Percentiles rank a stretch among this genome's conserved stretches.
These are phyloP conservation scores for Cladosporium sp. DNA, from an alignment of 2,329 filamentous ascomycete genomes.

Conservation along the genomic window DNA sequence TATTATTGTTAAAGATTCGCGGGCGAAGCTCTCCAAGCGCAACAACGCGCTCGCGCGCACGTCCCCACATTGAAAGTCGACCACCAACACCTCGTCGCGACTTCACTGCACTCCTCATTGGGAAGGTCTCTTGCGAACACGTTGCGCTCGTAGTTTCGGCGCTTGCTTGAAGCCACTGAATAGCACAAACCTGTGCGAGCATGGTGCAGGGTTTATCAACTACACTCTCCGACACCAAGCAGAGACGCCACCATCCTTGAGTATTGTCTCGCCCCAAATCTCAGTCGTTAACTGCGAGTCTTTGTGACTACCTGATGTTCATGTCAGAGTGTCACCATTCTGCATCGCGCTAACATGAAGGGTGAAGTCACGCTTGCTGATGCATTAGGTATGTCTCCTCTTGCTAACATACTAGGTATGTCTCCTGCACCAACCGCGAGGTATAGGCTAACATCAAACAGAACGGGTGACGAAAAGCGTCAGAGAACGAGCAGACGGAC, in stretches of 20 bases:
- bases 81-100: too few species aligned
- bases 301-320: not conserved
- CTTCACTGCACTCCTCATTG: too few species aligned
- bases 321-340: not conserved
- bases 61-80: too few species aligned
- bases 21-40: too few species aligned
- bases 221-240: not conserved
- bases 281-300: not conserved
- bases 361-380: constrained; percentile 9
- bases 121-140: too few species aligned
- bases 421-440: constrained; percentile 10
- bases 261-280: not conserved
- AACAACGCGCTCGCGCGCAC: too few species aligned
- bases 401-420: constrained; percentile 16
- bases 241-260: not conserved
- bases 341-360: not conserved
- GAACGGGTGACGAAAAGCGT: constrained; percentile 41
- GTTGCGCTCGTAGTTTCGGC: too few species aligned
- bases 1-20: too few species aligned
- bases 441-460: constrained; percentile 10
- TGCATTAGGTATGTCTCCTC: constrained; percentile 16
- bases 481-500: constrained; percentile 47
- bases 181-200: not conserved
- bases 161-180: too few species aligned
- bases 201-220: not conserved